Conservation (phyloP, 2,329 filamentous ascomycete species). For the Pezicula rhizophila region DNA sequence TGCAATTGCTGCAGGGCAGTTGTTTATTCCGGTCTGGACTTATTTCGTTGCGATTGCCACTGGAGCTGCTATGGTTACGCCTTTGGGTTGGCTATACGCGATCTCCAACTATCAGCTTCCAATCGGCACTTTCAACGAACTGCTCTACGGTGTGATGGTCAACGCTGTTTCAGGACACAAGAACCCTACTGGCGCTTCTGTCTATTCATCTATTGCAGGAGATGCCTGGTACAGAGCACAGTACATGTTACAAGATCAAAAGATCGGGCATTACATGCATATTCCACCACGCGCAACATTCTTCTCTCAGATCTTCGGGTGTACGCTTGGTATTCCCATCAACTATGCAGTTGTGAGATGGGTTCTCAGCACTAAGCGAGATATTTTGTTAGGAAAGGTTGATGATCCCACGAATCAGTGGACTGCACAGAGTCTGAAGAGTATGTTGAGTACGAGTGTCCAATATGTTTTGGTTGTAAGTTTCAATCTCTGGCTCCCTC, state of each 20-base stretch:
- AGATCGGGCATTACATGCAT: slow-evolving; percentile 61
- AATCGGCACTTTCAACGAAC: slow-evolving; percentile 53
- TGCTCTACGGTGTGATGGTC: slow-evolving; percentile 55
- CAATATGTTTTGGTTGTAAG: slow-evolving; percentile 53
- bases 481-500: neutral
- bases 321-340: slow-evolving; percentile 51
- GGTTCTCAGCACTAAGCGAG: slow-evolving; percentile 50
- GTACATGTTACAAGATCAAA: slow-evolving; percentile 54
- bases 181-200: slow-evolving; percentile 51
- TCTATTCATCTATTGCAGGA: slow-evolving; percentile 53
- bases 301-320: slow-evolving; percentile 55
- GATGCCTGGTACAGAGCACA: slow-evolving; percentile 56
- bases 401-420: slow-evolving; percentile 53
- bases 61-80: slow-evolving; percentile 49
- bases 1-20: slow-evolving; percentile 42
- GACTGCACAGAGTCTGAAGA: slow-evolving; percentile 50
- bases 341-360: slow-evolving; percentile 57
- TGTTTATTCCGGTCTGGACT: slow-evolving; percentile 56
- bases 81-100: slow-evolving; percentile 53
- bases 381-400: slow-evolving; percentile 42
- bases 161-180: slow-evolving; percentile 43
- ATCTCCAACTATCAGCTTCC: slow-evolving; percentile 48
- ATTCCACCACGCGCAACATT: slow-evolving; percentile 53
- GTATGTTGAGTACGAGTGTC: slow-evolving; percentile 47
- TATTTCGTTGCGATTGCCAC: slow-evolving; percentile 51